Base-by-base conservation (phyloP, 257 asterid species). In the Datura wrightii region DNA sequence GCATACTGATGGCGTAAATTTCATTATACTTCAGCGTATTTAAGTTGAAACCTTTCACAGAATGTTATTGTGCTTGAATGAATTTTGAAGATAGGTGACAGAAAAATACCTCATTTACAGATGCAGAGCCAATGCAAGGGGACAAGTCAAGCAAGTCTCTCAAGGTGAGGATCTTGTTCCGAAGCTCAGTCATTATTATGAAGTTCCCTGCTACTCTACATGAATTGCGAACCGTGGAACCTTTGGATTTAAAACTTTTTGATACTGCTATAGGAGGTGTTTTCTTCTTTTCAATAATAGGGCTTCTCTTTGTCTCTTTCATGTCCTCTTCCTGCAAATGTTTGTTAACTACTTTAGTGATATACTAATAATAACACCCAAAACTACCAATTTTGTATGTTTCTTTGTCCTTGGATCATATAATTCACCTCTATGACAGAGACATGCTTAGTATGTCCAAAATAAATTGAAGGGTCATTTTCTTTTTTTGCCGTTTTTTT, bases 121-220 rank as follows among this genome's bases (percentile, higher is more conserved):
- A 84, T 79, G 92, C 93, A 54, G 98, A 90, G 72, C 91, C 93
- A 19, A 46, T 69, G 19, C 97, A 93, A 50, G 99, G 99, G 85
- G 94, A 84, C 71, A 96, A 86, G 86, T 96, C 99, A 3, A 96
- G 93, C 86, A 93, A 89, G 93, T 94, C 97, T 78, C 99, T 88
- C 60, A 96, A 90, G 88, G 89, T 89, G 5, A 93, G 87, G 82
- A 94, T 86, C 88, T 96, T 92, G 91, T 86, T 93, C 87, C 88
- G 87, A 62, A 94, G 89, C 79, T 90, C 95, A 5, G 87, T 87
- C 93, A 87, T 90, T 84, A 85, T 86, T 11, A 83, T 87, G 82
- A 90, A 90, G 83, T 89, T 91, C 54, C 89, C 89, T 13, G 93
- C 94, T 67, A 83, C 93, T 55, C 87, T 89, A 36, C 83, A 58